Conservation (phyloP, 2,329 filamentous ascomycete species). For the Aspergillus vadensis region DNA sequence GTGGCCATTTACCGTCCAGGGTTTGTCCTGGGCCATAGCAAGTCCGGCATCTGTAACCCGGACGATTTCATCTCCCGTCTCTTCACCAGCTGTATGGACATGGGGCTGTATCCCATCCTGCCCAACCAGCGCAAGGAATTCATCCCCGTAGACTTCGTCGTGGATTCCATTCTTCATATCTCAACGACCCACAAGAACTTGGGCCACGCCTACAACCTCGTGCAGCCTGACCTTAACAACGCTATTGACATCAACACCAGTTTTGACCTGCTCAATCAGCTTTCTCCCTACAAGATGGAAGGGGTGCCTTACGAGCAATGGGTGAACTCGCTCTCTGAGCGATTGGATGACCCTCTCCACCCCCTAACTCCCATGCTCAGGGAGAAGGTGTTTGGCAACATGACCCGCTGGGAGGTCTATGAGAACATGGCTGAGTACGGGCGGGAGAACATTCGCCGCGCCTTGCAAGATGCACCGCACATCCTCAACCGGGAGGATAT, state of each 20-base stretch:
- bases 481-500: background rate
- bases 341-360: constrained; percentile 13
- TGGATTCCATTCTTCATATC: constrained; percentile 24
- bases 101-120: constrained; percentile 46
- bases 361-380: constrained; percentile 27
- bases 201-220: constrained; percentile 25
- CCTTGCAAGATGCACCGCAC: background rate
- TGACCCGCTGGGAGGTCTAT: constrained; percentile 30
- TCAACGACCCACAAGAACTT: constrained; percentile 15
- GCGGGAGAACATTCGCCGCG: background rate
- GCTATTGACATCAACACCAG: constrained; percentile 16
- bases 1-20: constrained; percentile 76
- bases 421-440: constrained; percentile 30
- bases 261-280: background rate
- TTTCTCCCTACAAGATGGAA: background rate
- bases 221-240: constrained; percentile 23
- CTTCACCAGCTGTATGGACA: constrained; percentile 76
- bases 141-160: constrained; percentile 31
- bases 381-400: constrained; percentile 23
- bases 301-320: constrained; percentile 22
- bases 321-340: constrained; percentile 15
- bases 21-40: constrained; percentile 73
- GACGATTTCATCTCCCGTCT: constrained; percentile 86
- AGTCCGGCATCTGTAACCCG: constrained; percentile 64
- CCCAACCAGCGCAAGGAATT: constrained; percentile 30